Base-by-base conservation (phyloP, 257 asterid species). In the Solanum chiquidenum region DNA sequence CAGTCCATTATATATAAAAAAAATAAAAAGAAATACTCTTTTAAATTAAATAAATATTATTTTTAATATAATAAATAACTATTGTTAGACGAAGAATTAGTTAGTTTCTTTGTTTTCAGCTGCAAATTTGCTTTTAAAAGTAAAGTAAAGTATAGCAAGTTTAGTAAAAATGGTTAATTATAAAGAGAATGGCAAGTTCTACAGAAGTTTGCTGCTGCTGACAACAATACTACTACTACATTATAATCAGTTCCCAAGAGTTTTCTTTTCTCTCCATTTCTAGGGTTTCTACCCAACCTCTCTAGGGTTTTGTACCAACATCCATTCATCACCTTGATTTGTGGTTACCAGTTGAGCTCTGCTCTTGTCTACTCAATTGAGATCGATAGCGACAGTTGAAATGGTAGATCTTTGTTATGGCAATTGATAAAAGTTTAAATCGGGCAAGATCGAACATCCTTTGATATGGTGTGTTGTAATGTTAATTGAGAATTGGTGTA, bases 251-350 rank as follows among this genome's bases (percentile, higher is more conserved):
- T 89, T 94, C 92, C 95, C 93, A 90, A 92, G 90, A 86, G 52
- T 77, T 75, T 87, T 83, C 86, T 89, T 88, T 88, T 86, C 87
- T 92, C 90, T 87, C 74, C 83, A 87, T 42, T 80, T 92, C 94
- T 91, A 92, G 95, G 95, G 93, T 91, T 93, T 91, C 88, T 90
- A 88, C 87, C 88, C 88, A 73, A 74, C 62, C 23, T 20, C 89
- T 76, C 92, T 94, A 91, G 96, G 96, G 96, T 89, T 94, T 92
- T 92, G 95, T 88, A 90, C 94, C 93, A 86, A 87, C 93, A 87
- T 44, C 60, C 92, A 86, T 58, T 9, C 68, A 21, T 58, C 68
- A 8, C 12, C 68, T 64, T 31, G 11, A 60, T 64, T 80, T 25
- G 60, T 76, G 29, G 84, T 33, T 42, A 38, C 37, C 37, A n/a